phyloP scores from a whole-genome alignment of 805 yeast genomes.

The Lipomyces chichibuensis region DNA sequence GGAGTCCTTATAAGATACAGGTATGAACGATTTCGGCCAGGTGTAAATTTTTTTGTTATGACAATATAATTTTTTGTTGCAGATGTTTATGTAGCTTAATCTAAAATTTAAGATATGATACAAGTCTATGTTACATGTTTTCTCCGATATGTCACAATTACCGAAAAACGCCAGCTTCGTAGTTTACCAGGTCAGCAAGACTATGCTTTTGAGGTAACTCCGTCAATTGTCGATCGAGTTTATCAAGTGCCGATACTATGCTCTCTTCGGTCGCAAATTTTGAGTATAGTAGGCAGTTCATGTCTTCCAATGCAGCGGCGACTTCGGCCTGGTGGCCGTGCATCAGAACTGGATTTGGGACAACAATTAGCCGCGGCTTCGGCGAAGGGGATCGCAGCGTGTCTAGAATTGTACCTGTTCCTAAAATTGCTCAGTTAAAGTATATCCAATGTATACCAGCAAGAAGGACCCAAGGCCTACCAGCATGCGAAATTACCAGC shows the following conservation, averaged over 20 bases:
- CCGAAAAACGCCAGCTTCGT: constrained; percentile 9
- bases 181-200: constrained; percentile 9
- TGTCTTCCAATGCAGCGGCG: constrained; percentile 56
- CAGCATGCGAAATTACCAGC: constrained; percentile 83
- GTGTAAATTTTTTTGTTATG: background rate
- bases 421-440: constrained; percentile 37
- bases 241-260: background rate
- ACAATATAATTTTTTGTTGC: background rate
- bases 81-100: background rate
- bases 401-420: constrained; percentile 90
- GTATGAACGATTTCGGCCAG: background rate
- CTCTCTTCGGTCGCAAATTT: constrained; percentile 1
- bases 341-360: constrained; percentile 73
- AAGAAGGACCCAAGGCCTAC: constrained; percentile 36
- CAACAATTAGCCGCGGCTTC: constrained; percentile 63
- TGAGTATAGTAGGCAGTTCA: constrained; percentile 11
- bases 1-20: background rate
- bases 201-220: constrained; percentile 1
- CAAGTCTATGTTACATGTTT: background rate
- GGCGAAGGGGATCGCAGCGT: constrained; percentile 53
- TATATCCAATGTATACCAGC: background rate
- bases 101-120: background rate
- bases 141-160: background rate
- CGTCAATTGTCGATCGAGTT: background rate
- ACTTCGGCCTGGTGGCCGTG: constrained; percentile 85